Conservation (phyloP, 2,329 filamentous ascomycete genomes). For the Monosporascus cannonballus region DNA sequence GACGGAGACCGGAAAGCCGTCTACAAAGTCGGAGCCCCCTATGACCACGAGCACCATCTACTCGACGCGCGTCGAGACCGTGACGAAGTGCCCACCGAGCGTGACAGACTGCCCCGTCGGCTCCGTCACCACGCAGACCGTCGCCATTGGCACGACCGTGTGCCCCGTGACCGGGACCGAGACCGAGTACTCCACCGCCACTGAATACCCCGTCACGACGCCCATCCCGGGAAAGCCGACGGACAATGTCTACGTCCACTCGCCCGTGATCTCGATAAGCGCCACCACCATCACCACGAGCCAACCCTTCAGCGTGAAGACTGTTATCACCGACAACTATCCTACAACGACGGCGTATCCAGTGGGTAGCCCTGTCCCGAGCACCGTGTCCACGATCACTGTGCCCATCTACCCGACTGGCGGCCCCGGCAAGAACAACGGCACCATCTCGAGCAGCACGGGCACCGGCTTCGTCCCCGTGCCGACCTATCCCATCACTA, state of each 20-base stretch:
- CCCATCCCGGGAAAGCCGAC: not conserved
- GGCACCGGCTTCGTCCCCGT: constrained; percentile 49
- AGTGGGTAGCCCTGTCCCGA: constrained; percentile 36
- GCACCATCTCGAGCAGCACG: constrained; percentile 60
- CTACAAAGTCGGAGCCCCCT: constrained; percentile 3
- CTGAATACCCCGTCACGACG: constrained; percentile 4
- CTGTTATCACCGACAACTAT: not conserved
- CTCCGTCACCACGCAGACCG: constrained; percentile 21
- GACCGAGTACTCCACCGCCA: constrained; percentile 11
- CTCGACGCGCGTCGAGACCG: constrained; percentile 44
- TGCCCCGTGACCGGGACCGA: constrained; percentile 15
- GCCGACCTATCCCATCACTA: constrained; percentile 13
- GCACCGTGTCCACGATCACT: constrained; percentile 30
- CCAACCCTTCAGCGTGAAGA: not conserved
- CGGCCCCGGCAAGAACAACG: constrained; percentile 48
- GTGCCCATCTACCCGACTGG: constrained; percentile 65
- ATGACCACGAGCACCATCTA: constrained; percentile 29
- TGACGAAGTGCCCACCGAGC: constrained; percentile 47
- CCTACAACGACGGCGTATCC: not conserved
- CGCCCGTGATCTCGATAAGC: not conserved
- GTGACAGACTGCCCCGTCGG: constrained; percentile 43
- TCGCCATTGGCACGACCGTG: constrained; percentile 30
- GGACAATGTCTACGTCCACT: not conserved
- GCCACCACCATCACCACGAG: not conserved
- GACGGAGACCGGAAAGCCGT: constrained; percentile 4